phyloP scores from a whole-genome alignment of 2,329 filamentous ascomycete genomes.

The Fusarium continuum region DNA sequence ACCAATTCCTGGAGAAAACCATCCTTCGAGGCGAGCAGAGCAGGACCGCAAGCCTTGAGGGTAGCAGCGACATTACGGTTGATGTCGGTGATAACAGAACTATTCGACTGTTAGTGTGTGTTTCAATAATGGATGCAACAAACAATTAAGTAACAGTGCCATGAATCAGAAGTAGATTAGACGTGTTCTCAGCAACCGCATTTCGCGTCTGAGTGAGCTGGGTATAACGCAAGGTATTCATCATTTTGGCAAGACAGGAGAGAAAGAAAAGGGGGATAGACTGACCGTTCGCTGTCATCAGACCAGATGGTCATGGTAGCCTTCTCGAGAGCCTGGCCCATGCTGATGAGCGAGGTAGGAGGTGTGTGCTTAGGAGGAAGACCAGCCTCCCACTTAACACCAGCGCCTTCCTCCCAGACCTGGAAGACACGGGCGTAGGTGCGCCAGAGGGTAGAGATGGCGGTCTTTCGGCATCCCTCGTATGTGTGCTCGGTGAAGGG shows the following conservation, averaged over 20 bases:
- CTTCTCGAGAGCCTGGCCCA: conserved; percentile 85
- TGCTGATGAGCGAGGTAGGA: conserved; percentile 80
- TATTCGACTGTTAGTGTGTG: conserved; percentile 60
- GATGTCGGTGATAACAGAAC: conserved; percentile 90
- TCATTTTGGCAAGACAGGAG: conserved; percentile 65
- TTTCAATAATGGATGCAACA: conserved; percentile 30
- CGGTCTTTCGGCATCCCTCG: conserved; percentile 92
- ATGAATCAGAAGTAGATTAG: conserved; percentile 53
- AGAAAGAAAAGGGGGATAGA: conserved; percentile 47
- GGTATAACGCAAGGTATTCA: conserved; percentile 93
- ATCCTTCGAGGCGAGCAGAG: conserved; percentile 77
- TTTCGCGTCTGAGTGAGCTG: conserved; percentile 98
- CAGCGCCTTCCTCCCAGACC: conserved; percentile 77
- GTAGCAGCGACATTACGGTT: conserved; percentile 92
- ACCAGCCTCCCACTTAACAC: conserved; percentile 88
- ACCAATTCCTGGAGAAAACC: conserved; percentile 77
- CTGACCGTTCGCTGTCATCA: conserved; percentile 93
- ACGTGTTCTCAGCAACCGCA: conserved; percentile 89
- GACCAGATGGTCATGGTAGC: conserved; percentile 87
- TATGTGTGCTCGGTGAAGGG: conserved; percentile 88
- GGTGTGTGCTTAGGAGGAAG: conserved; percentile 83
- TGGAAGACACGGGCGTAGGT: conserved; percentile 92
- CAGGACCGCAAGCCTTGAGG: conserved; percentile 89
- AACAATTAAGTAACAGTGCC: conserved; percentile 40
- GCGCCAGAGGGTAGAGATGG: conserved; percentile 90